Evolutionary conservation across 1,139 yeast species (phyloP), one percentile per base, ranked within the genome.

Genomic region (Hansenula sp.): DNA sequence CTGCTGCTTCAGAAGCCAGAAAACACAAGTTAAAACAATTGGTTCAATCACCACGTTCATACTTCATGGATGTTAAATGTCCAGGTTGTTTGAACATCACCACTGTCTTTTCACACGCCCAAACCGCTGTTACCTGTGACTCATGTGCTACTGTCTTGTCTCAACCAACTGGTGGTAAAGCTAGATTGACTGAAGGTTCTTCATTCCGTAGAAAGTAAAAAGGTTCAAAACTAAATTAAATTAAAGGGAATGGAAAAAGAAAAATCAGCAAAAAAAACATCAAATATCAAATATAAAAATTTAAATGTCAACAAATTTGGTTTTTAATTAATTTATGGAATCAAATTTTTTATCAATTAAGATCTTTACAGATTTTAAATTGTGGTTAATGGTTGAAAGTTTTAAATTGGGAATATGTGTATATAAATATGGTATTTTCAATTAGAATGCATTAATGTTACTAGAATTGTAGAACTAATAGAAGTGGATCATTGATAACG

Each of bases 161-260:
- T 78, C 87, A 94, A 71, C 99, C 99, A 70, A 89, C 98, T 60
- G 99, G 99, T 81, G 99, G 99, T 81, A 93, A 93, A 84, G 97
- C 98, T 69, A 90, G 88, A 78, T 85, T 93, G 74, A 88, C 98
- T 63, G 99, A 93, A 80, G 99, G 99, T 72, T 86, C 94, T 70
- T 93, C 99, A 67, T 93, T 89, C 95, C 90, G 99, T 85, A 88
- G 88, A 79, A 93, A 93, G 87, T 93, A 90, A 83, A 67, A n/a
- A n/a, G n/a, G n/a, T n/a, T n/a, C n/a, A n/a, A n/a, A n/a, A n/a
- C n/a, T n/a, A n/a, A n/a, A n/a, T n/a, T n/a, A n/a, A n/a, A n/a
- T n/a, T n/a, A n/a, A n/a, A n/a, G n/a, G n/a, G n/a, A n/a, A n/a
- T n/a, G n/a, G n/a, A n/a, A n/a, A n/a, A n/a, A n/a, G n/a, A n/a